Percentiles rank a stretch among this genome's conserved stretches.
Evolutionary conservation across 1,284 basidiomycete species (phyloP).

Genomic region (Malassezia pachydermatis): DNA sequence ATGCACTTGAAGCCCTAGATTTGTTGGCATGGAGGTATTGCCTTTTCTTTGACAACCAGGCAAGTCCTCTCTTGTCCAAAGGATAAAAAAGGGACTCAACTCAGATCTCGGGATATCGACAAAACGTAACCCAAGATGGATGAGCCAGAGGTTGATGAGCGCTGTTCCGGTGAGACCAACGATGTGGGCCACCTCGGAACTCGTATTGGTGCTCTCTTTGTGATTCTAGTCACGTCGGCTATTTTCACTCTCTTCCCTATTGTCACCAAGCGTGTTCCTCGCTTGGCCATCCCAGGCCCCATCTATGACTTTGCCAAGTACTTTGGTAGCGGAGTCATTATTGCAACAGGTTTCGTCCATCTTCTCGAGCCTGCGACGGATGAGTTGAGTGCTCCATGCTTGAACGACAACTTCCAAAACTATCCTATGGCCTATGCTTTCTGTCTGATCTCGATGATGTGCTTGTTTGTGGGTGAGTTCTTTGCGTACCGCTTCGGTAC

Average conservation of each 20-base stretch:
- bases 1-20: too few relatives aligned
- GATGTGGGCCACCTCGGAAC: slow-evolving; percentile 26
- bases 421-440: slow-evolving; percentile 42
- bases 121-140: too few relatives aligned
- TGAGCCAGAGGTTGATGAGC: too few relatives aligned
- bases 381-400: slow-evolving; percentile 30
- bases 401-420: slow-evolving; percentile 27
- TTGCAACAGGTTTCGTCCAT: slow-evolving; percentile 62
- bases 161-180: too few relatives aligned
- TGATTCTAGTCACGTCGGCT: slow-evolving; percentile 58
- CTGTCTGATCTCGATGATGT: slow-evolving; percentile 40
- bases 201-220: slow-evolving; percentile 69
- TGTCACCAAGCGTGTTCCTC: slow-evolving; percentile 56
- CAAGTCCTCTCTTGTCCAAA: too few relatives aligned
- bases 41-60: too few relatives aligned
- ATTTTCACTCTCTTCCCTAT: slow-evolving; percentile 73
- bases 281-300: slow-evolving; percentile 39
- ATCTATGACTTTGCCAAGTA: slow-evolving; percentile 66
- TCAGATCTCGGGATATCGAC: too few relatives aligned
- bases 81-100: too few relatives aligned
- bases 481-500: slow-evolving; percentile 40
- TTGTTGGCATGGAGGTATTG: too few relatives aligned
- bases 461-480: slow-evolving; percentile 39
- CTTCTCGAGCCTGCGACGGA: slow-evolving; percentile 36
- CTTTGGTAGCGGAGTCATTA: slow-evolving; percentile 65